Base-by-base conservation (phyloP, 2,329 filamentous ascomycete species). In the Pseudocercospora fuligena region DNA sequence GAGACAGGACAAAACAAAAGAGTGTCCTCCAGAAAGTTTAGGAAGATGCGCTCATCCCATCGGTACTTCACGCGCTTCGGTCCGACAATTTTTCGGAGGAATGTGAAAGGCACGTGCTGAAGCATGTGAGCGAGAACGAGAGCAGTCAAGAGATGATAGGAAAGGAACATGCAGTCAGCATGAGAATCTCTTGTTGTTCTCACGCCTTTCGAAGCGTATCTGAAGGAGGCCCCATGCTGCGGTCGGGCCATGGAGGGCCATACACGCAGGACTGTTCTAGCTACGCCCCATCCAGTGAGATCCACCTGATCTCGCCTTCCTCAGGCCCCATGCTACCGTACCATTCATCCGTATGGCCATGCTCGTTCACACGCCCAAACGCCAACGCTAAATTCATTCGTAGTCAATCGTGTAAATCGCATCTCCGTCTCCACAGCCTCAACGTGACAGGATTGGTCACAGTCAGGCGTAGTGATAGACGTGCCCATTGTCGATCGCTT, bases 381-480 rank as follows among this genome's bases (percentile, higher is more conserved):
- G 53, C 64, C 59, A 46, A 31, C 64, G 64, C 64, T 66, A 66
- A 59, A 23, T 43, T 40, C 43, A 61, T 36, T 33, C 27, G 14
- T 40, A 58, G 5, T 9, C 56, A 58, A 8, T 58, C 56, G 25
- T 33, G 25, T 29, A 31, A 19, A 57, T 33, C 53, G 27, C 27
- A 57, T 16, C 47, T 23, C 14, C 14, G 12, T 27, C 5, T 51
- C 25, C 12, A 21, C 47, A 51, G 21, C 47, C 47, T 43, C 4
- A 7, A 3, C 16, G 40, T 5, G 19, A 3, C 47, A 25, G 19
- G 7, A 51, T 1, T 14, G 47, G 11, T 23, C 47, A 51, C 0
- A 1, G 47, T 12, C 12, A 23, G n/a, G 16, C 47, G 8, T 25
- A 1, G n/a, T 11, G 25, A 27, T 19, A 51, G 3, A 23, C 21